Evolutionary conservation across 305 asterid species (phyloP).

Genomic region (Andrographis paniculata): DNA sequence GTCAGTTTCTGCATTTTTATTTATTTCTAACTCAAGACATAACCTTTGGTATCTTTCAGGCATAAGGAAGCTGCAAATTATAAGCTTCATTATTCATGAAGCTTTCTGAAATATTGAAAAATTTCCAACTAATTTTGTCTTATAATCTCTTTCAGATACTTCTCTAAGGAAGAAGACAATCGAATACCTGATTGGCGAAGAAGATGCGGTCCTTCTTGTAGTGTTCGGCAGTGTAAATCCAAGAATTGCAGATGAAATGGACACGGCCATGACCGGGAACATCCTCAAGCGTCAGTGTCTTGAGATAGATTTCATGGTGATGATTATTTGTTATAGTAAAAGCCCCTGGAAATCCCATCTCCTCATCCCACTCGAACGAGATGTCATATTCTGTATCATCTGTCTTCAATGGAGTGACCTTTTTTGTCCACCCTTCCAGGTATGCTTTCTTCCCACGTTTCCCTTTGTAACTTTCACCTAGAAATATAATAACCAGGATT

Average conservation of each 20-base stretch:
- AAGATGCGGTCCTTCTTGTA: constrained; percentile 57
- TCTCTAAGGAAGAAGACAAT: neutral
- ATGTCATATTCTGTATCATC: constrained; percentile 28
- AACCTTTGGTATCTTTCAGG: neutral
- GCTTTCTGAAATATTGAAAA: neutral
- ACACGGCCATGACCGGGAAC: constrained; percentile 52
- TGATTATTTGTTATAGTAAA: constrained; percentile 44
- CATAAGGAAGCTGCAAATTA: neutral
- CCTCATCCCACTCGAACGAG: constrained; percentile 54
- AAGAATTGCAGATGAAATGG: constrained; percentile 68
- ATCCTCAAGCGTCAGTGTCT: constrained; percentile 52
- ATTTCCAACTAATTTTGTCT: neutral
- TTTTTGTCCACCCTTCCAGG: constrained; percentile 46
- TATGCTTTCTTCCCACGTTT: constrained; percentile 40
- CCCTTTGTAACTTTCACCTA: constrained; percentile 24
- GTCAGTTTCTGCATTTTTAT: neutral
- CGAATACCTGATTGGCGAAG: constrained; percentile 1
- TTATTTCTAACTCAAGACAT: neutral
- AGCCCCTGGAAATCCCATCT: constrained; percentile 63
- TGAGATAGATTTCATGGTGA: constrained; percentile 61
- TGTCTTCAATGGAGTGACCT: constrained; percentile 18
- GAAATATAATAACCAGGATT: neutral
- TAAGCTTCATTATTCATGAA: neutral
- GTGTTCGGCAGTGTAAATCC: constrained; percentile 55
- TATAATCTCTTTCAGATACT: neutral